Conservation (phyloP, 2,329 filamentous ascomycete genomes). For the Colletotrichum musicola region DNA sequence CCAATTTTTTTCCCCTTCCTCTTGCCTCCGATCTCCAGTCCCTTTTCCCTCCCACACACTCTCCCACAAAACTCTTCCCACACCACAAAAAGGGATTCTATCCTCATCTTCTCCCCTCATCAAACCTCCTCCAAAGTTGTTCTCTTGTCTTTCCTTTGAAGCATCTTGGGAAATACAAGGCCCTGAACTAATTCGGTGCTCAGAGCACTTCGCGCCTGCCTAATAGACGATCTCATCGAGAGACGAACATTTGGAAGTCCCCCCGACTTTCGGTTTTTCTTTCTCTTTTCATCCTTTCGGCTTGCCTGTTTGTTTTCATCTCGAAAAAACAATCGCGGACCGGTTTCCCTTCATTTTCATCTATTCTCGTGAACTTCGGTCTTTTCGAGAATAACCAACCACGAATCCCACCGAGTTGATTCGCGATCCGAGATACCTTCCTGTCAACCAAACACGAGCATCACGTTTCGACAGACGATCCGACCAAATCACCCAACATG, state of each 20-base stretch:
- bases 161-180: constrained; percentile 53
- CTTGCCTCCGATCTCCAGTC: constrained; percentile 47
- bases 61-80: constrained; percentile 41
- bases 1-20: constrained; percentile 49
- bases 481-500: constrained; percentile 66
- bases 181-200: constrained; percentile 40
- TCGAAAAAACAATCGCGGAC: constrained; percentile 33
- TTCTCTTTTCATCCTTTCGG: constrained; percentile 39
- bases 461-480: constrained; percentile 26
- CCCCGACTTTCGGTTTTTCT: constrained; percentile 47
- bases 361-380: constrained; percentile 37
- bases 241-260: constrained; percentile 43
- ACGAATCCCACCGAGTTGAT: constrained; percentile 7
- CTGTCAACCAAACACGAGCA: constrained; percentile 15
- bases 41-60: constrained; percentile 44
- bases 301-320: constrained; percentile 40
- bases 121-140: constrained; percentile 43
- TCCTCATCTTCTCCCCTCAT: constrained; percentile 42
- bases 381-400: constrained; percentile 47
- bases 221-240: constrained; percentile 49
- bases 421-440: constrained; percentile 31
- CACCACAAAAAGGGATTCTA: constrained; percentile 48
- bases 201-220: constrained; percentile 38
- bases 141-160: constrained; percentile 63
- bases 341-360: constrained; percentile 40